phyloP scores from a whole-genome alignment of 1,284 basidiomycete species.

The Irpex rosettiformis region DNA sequence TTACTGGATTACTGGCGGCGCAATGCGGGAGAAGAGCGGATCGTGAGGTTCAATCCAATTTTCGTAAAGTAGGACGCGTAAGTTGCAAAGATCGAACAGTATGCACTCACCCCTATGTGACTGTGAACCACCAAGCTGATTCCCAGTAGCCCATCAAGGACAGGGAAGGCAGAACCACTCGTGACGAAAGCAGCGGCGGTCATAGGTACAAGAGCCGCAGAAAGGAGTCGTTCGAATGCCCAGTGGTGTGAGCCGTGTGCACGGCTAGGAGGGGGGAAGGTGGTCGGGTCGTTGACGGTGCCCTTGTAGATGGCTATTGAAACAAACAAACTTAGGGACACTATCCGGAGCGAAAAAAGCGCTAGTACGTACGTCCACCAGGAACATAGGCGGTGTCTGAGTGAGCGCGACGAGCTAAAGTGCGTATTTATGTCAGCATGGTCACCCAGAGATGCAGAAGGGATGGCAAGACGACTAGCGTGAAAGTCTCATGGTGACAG shows the following conservation, averaged over 20 bases:
- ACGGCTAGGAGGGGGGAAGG: slow-evolving; percentile 80
- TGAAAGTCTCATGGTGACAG: not conserved
- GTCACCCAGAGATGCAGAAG: too few species aligned
- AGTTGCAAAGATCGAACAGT: not conserved
- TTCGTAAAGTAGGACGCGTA: not conserved
- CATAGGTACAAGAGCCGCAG: slow-evolving; percentile 85
- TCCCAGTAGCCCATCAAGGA: slow-evolving; percentile 87
- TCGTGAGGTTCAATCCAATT: not conserved
- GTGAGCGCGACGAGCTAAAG: slow-evolving; percentile 21
- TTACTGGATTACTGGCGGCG: too few species aligned
- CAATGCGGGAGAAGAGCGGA: not conserved
- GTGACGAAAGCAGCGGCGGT: slow-evolving; percentile 79
- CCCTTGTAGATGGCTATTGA: slow-evolving; percentile 83
- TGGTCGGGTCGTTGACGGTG: slow-evolving; percentile 93
- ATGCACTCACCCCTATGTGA: slow-evolving; percentile 79
- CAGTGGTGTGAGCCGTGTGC: slow-evolving; percentile 95
- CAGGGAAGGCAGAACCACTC: slow-evolving; percentile 69
- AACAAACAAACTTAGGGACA: not conserved
- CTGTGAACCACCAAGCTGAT: slow-evolving; percentile 89
- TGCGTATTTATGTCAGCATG: too few species aligned
- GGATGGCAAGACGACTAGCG: not conserved
- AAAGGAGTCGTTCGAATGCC: slow-evolving; percentile 93
- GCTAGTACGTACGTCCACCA: slow-evolving; percentile 56
- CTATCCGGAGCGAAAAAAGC: not conserved
- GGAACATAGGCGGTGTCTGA: slow-evolving; percentile 49